Evolutionary conservation across 2,329 filamentous ascomycete genomes (phyloP), one percentile per base, ranked within the genome.

Genomic region (Talaromyces sp.): DNA sequence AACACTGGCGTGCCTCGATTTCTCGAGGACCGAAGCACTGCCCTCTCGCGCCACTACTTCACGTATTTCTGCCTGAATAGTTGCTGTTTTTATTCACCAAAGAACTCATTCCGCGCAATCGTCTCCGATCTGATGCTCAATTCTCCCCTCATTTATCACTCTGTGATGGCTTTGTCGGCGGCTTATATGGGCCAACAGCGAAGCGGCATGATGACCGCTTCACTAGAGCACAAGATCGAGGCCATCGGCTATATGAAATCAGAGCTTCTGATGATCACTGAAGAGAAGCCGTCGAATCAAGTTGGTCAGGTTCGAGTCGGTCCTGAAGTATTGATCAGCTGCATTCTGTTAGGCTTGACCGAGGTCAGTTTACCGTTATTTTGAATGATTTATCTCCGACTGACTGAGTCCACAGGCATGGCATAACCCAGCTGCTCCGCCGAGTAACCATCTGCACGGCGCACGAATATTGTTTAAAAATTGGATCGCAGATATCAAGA

Each of bases 381-480:
- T 11, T 31, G 9, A 35, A 10, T 41, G 12, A 14, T 14, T 54
- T 12, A 11, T 24, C 10, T 3, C 9, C 11, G 9, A 24, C n/a
- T 46, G 43, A 46, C 31, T 24, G 27, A 51, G 12, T 35, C 26
- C 46, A 12, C 14, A 57, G 56, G 56, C 26, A 38, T 57, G 56
- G 56, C 29, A 57, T 29, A 57, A 57, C 29, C 56, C 56, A 12
- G 7, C 56, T 4, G 21, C 43, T 21, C 46, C 48, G 1, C 41
- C 41, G n/a, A 51, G n/a, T 11, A 50, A 29, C 52, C 56, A 57
- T n/a, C 48, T 57, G 29, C 26, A 51, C 11, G 56, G 56, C 31
- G 41, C 29, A n/a, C 43, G 56, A 38, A 32, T 57, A 19, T 27
- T 57, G 48, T 46, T 57, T 7, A 57, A 57, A 51, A 57, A 48